Conservation (phyloP, 805 yeast genomes). For the Zygotorulaspora danielsina region DNA sequence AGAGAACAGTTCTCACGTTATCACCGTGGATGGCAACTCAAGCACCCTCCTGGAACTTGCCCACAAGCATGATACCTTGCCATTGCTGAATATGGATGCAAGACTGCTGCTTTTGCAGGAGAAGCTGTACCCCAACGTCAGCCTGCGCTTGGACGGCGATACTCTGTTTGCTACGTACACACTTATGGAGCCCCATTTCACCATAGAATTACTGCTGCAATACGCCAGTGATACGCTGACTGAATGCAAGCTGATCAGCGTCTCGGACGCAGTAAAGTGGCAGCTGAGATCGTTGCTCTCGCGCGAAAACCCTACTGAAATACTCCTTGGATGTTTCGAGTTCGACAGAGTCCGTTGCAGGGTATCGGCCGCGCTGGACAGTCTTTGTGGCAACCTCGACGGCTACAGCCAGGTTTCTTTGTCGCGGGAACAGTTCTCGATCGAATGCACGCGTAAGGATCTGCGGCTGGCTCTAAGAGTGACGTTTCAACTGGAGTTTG, state of each 20-base stretch:
- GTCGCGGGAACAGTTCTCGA: not conserved
- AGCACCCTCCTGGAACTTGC: constrained; percentile 20
- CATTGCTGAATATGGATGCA: constrained; percentile 25
- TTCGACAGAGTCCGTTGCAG: constrained; percentile 19
- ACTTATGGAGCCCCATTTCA: not conserved
- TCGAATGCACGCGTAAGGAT: not conserved
- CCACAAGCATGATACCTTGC: constrained; percentile 28
- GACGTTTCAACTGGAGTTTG: not conserved
- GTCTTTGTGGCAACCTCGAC: not conserved
- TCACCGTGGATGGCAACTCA: constrained; percentile 19
- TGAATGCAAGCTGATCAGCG: constrained; percentile 2
- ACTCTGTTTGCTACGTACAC: constrained; percentile 1
- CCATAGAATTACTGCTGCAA: constrained; percentile 4
- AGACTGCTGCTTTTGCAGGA: constrained; percentile 20
- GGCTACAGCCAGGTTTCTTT: not conserved
- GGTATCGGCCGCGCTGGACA: not conserved
- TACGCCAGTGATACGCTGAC: constrained; percentile 4
- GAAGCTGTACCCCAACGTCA: constrained; percentile 17
- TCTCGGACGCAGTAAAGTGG: constrained; percentile 11
- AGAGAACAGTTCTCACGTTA: not conserved
- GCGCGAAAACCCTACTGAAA: constrained; percentile 10
- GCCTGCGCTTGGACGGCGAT: constrained; percentile 4
- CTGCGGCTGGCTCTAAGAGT: not conserved
- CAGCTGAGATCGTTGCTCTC: constrained; percentile 5
- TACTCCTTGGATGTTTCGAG: constrained; percentile 27